phyloP scores from a whole-genome alignment of 78 protist species.

The Dictyostelium brefeldianum region DNA sequence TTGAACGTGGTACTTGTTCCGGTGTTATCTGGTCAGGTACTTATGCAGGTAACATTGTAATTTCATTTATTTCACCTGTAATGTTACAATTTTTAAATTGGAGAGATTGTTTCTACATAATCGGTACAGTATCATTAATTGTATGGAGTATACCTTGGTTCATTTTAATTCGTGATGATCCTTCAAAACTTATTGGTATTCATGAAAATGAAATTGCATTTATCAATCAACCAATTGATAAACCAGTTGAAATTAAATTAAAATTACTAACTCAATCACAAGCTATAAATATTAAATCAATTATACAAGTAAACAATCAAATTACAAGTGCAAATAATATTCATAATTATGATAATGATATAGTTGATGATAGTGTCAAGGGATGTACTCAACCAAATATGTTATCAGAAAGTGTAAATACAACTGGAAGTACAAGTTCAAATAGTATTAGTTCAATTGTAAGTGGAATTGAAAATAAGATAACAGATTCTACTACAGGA shows the following conservation, averaged over 20 bases:
- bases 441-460: neutral
- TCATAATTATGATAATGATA: neutral
- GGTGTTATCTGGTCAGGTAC: slow-evolving; percentile 58
- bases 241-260: neutral
- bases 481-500: neutral
- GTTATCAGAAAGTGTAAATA: neutral
- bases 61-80: slow-evolving; percentile 26
- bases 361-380: neutral
- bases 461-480: too few relatives aligned
- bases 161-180: slow-evolving; percentile 43
- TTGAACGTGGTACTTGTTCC: slow-evolving; percentile 38
- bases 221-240: neutral
- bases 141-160: slow-evolving; percentile 33
- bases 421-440: neutral
- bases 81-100: slow-evolving; percentile 2
- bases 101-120: slow-evolving; percentile 35
- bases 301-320: neutral
- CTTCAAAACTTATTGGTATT: slow-evolving; percentile 20
- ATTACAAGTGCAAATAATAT: neutral
- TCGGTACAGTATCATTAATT: neutral
- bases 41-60: slow-evolving; percentile 52
- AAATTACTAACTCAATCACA: neutral
- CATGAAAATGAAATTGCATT: slow-evolving; percentile 54
- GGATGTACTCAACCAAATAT: neutral
- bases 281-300: neutral